These are phyloP conservation scores for Candida ovalis DNA, from an alignment of 805 yeast species.

Conservation along the genomic window DNA sequence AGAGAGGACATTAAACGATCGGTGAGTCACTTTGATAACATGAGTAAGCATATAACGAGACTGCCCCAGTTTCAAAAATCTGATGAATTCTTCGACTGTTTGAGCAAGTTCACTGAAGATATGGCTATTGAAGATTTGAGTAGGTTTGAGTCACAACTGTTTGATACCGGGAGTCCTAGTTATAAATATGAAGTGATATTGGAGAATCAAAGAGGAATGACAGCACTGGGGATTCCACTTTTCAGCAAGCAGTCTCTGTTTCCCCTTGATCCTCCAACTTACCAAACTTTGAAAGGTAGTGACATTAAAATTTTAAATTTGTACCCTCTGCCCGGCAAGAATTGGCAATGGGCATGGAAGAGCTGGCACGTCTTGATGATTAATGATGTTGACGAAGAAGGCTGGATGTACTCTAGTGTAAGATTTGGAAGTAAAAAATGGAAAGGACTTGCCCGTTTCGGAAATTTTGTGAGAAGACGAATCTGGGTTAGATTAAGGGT, in stretches of 20 bases:
- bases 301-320: conserved; percentile 28
- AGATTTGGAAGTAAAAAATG: conserved; percentile 40
- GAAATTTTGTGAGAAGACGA: conserved; percentile 48
- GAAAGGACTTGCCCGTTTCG: conserved; percentile 49
- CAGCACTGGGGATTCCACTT: conserved; percentile 48
- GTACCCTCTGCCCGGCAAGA: conserved; percentile 45
- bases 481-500: conserved; percentile 46
- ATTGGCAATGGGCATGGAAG: conserved; percentile 57
- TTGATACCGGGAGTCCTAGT: conserved; percentile 1
- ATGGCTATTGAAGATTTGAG: conserved; percentile 9
- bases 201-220: conserved; percentile 54
- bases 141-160: conserved; percentile 7
- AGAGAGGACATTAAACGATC: conserved; percentile 10
- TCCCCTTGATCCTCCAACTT: conserved; percentile 48
- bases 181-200: conserved; percentile 38
- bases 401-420: conserved; percentile 48
- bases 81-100: conserved; percentile 25
- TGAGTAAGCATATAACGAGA: conserved; percentile 24
- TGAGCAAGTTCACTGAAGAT: conserved; percentile 18
- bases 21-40: conserved; percentile 23
- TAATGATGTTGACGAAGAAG: conserved; percentile 54
- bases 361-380: conserved; percentile 52
- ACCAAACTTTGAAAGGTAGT: conserved; percentile 41
- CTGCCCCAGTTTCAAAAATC: conserved; percentile 29
- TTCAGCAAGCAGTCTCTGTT: conserved; percentile 45